Base-by-base conservation (phyloP, 1,139 yeast species). In the Pneumocystis carinii region DNA sequence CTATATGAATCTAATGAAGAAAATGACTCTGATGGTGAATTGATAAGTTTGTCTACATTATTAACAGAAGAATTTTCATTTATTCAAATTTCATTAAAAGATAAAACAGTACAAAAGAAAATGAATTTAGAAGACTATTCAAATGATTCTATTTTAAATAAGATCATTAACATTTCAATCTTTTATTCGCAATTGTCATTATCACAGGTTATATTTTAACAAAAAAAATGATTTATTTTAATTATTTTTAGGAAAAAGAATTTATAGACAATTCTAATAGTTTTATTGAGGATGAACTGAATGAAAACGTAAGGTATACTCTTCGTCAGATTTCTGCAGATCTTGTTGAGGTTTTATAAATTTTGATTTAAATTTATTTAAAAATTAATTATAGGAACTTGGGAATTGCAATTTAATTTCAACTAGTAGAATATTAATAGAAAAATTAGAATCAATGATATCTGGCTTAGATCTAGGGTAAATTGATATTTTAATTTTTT, bases 271-370 rank as follows among this genome's bases (percentile, higher is more conserved):
- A 57, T 39, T 37, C 29, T 19, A 57, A 57, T n/a, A 57, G 29
- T 7, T 57, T 57, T 57, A 39, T 57, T 19, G 59, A 57, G 14
- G 59, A 57, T 14, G 59, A 57, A 29, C 24, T 57, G 24, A 39
- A 39, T 39, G 59, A 57, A 39, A 57, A 19, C 29, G 12, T 17
- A 12, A 39, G n/a, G 15, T 57, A 24, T 12, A 39, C 42, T 19
- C n/a, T 57, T 57, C 59, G 59, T 57, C 59, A 57, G n/a, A 36
- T 19, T 19, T 37, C 42, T 27, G 59, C 27, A 24, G 59, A 57
- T 29, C 10, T 57, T 37, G 24, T 57, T 57, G 42, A 57, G 59
- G 59, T 57, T 57, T 57, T 19, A 29, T 8, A 37, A 27, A 24
- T 37, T 37, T 57, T 3, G 24, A 19, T 48, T 24, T 48, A 24